Evolutionary conservation across 1,284 basidiomycete species (phyloP).

Genomic region (Moniliella sp.): DNA sequence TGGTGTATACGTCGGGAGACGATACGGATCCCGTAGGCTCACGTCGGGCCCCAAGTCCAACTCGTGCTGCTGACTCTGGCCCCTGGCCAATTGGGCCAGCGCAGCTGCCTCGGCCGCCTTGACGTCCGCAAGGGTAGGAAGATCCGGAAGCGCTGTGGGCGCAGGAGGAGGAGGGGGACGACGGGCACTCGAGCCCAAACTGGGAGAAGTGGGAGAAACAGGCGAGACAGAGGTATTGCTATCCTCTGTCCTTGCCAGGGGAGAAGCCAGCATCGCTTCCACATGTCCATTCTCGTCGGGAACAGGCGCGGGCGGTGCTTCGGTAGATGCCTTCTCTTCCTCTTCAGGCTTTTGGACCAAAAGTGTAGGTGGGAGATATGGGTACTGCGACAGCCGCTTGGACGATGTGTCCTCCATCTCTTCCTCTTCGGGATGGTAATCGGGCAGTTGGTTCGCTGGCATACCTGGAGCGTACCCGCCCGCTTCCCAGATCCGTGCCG

Average conservation of each 20-base stretch:
- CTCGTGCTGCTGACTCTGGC: not conserved
- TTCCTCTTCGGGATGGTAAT: too few relatives aligned
- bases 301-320: too few relatives aligned
- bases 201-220: not conserved
- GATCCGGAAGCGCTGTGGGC: slow-evolving; percentile 15
- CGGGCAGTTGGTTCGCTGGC: slow-evolving; percentile 4
- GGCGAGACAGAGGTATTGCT: not conserved
- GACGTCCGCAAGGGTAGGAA: slow-evolving; percentile 30
- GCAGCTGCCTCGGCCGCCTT: slow-evolving; percentile 20
- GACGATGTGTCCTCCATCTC: too few relatives aligned
- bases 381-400: too few relatives aligned
- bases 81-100: slow-evolving; percentile 5
- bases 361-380: not conserved
- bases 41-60: too few relatives aligned
- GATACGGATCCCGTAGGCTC: too few relatives aligned
- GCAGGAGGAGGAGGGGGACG: slow-evolving; percentile 8
- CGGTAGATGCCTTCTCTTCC: too few relatives aligned
- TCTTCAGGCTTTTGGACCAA: too few relatives aligned
- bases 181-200: not conserved
- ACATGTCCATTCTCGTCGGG: not conserved
- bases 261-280: not conserved
- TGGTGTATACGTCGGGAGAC: too few relatives aligned
- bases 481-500: slow-evolving; percentile 19
- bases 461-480: slow-evolving; percentile 14
- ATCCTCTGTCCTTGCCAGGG: not conserved